Evolutionary conservation across 140 eudicot species (phyloP), one percentile per base, ranked within the genome.

Genomic region (Anethum foeniculum): DNA sequence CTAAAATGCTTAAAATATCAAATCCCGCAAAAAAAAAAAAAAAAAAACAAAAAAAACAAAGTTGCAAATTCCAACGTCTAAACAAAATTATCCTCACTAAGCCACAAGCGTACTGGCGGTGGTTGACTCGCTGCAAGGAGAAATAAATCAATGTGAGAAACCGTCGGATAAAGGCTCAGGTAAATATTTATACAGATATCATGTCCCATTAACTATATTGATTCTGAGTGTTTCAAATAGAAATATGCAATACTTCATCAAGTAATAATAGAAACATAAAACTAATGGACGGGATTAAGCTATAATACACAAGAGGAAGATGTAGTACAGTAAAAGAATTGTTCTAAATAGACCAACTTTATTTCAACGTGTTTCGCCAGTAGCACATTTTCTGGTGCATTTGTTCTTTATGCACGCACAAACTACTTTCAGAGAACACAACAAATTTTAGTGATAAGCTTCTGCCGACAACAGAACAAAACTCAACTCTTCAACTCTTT

Each of bases 91-190:
- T 75, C 79, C 62, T 48, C 43, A 27, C 79, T 75, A 75, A 1
- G 83, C 83, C 34, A 84, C 87, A 36, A 85, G 87, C 18, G 87
- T 85, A 81, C 85, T 85, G 60, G 87, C 87, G 19, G 87, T 85
- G 71, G 87, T 85, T 18, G 85, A 81, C 43, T 85, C 87, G 7
- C 87, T 85, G 87, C 87, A 85, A 81, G 5, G 38, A 64, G 19
- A 62, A 15, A 32, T 6, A 58, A 4, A 65, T 7, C 21, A 9
- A 3, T 12, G 65, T 60, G 18, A 75, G 64, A 75, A 47, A 25
- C 21, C 21, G 28, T 47, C 23, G 25, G 6, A 47, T 12, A 27
- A 5, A n/a, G 7, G 62, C 9, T 14, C 27, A 75, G 16, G 51
- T 71, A 38, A 12, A 71, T 7, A 71, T 36, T 30, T 34, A 9